Evolutionary conservation across 768 basidiomycete genomes (phyloP), one percentile per base, ranked within the genome.

Genomic region (Termitomyces sp.): DNA sequence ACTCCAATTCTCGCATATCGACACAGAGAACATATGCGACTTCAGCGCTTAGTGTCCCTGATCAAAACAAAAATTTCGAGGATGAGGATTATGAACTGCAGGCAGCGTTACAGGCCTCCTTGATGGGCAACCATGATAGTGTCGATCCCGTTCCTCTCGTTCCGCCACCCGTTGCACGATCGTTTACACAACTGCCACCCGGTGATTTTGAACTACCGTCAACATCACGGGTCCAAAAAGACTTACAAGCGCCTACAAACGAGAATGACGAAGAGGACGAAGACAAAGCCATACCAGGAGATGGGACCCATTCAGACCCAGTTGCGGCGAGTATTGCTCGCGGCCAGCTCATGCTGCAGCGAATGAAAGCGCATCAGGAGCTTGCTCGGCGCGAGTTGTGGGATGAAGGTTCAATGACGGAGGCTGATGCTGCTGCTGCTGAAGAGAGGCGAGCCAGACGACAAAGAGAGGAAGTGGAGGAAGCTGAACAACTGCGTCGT

Each of bases 41-140:
- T 38, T 49, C 62, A 46, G 35, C 61, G 36, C 40, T 40, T 60
- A 52, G 24, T 35, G 57, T 35, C 28, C 26, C 53, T 50, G 52
- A 33, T 20, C 57, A 47, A 20, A 59, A 71, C 1, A 73, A 73
- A 43, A 81, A 75, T 3, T 72, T 89, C 46, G 92, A 90, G 58
- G 89, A 92, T 61, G 93, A 94, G 66, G 94, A 97, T 68, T 80
- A 85, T 64, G 90, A 92, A 57, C 80, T 96, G 2, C 94, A 97
- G 68, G 89, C 85, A 5, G 94, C 90, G 0, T 74, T 95, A 50
- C 91, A 92, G 64, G 93, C 92, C 2, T 94, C 92, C 4, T 72
- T 95, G 44, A 74, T 75, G 66, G 69, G 69, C 35, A 41, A 62
- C 24, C 58, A 55, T 20, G 8, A 62, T 53, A 55, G 20, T 26